Evolutionary conservation across 2,329 filamentous ascomycete species (phyloP).

Genomic region (Penicillium sp.): DNA sequence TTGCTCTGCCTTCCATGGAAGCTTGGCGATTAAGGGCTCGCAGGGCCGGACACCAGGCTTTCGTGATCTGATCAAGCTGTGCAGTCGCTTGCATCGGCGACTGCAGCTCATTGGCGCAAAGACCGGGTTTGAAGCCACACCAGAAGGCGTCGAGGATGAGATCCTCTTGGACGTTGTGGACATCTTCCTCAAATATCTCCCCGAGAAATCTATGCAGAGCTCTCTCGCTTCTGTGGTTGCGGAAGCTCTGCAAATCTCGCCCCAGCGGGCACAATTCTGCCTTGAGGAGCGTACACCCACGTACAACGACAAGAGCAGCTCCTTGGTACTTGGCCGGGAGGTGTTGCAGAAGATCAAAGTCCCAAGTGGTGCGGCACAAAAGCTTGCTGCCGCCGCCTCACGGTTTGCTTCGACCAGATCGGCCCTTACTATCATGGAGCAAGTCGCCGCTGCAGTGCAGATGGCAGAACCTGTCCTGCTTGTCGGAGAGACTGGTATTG

Average conservation of each 20-base stretch:
- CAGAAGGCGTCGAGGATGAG: slow-evolving; percentile 71
- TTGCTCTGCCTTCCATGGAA: slow-evolving; percentile 41
- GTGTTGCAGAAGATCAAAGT: slow-evolving; percentile 60
- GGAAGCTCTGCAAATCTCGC: slow-evolving; percentile 82
- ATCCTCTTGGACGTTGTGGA: slow-evolving; percentile 95
- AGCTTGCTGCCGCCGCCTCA: slow-evolving; percentile 33
- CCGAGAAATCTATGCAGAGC: slow-evolving; percentile 61
- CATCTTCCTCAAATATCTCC: slow-evolving; percentile 82
- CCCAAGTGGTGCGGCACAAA: slow-evolving; percentile 47
- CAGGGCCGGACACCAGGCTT: slow-evolving; percentile 63
- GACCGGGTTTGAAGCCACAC: slow-evolving; percentile 68
- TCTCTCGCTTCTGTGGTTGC: slow-evolving; percentile 67
- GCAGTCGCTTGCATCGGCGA: slow-evolving; percentile 69
- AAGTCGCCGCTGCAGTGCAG: slow-evolving; percentile 79
- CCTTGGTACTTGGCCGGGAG: slow-evolving; percentile 67
- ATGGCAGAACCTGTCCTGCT: slow-evolving; percentile 87
- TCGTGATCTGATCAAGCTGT: slow-evolving; percentile 90
- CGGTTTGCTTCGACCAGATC: slow-evolving; percentile 87
- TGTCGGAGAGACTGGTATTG: slow-evolving; percentile 98
- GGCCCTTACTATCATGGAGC: slow-evolving; percentile 81
- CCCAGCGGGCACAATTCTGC: slow-evolving; percentile 77
- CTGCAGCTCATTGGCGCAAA: slow-evolving; percentile 61
- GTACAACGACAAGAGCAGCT: slow-evolving; percentile 62
- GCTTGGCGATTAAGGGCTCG: slow-evolving; percentile 40
- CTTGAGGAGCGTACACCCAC: slow-evolving; percentile 71